A percentile compares a stretch with the other conserved stretches of the same genome.
phyloP scores from a whole-genome alignment of 495 filamentous ascomycete species.

The Neurospora hispaniola region DNA sequence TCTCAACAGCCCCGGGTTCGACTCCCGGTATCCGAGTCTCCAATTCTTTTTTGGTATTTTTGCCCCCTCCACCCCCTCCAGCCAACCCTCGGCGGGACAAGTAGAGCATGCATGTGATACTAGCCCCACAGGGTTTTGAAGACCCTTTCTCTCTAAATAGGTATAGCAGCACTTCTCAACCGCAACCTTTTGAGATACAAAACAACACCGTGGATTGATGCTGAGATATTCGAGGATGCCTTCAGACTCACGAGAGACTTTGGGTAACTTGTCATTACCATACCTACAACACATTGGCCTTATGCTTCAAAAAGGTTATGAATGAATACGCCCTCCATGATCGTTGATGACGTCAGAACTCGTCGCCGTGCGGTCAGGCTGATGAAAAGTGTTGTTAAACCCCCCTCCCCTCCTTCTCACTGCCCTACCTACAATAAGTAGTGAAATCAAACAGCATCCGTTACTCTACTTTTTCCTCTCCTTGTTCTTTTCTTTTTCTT shows the following conservation, averaged over 20 bases:
- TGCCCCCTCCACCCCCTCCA: no score
- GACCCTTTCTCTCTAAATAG: not conserved
- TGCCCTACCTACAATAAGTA: not conserved
- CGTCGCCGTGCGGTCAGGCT: not conserved
- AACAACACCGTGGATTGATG: not conserved
- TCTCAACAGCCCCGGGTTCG: not conserved
- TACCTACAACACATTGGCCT: not conserved
- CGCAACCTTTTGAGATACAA: not conserved
- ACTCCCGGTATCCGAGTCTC: not conserved
- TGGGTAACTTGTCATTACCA: not conserved
- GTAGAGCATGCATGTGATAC: not conserved
- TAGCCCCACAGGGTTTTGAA: not conserved
- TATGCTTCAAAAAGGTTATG: not conserved
- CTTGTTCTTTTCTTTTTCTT: not conserved
- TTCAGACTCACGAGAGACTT: not conserved
- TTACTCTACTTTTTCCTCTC: not conserved
- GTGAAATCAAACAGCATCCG: not conserved
- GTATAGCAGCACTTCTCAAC: not conserved
- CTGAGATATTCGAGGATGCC: not conserved
- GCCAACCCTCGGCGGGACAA: not conserved
- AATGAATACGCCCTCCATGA: not conserved
- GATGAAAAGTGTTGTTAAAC: not conserved
- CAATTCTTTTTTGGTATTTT: not conserved
- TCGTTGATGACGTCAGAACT: not conserved
- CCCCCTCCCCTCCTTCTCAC: not conserved